Conservation (phyloP, 345 rosid genomes). For the Stellera chamaejasme region DNA sequence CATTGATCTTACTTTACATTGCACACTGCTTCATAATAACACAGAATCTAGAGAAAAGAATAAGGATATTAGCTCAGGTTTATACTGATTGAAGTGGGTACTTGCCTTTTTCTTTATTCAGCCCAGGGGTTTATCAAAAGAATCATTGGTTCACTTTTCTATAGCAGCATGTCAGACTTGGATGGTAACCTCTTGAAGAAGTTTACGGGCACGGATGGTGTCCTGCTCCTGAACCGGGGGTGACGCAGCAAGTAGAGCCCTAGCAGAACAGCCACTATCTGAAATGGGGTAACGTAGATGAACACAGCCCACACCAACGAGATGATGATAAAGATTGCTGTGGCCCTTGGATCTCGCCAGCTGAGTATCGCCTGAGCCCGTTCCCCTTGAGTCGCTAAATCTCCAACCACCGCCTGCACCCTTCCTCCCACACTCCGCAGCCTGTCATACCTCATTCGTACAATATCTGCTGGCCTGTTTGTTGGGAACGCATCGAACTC, state of each 20-base stretch:
- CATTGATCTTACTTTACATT: too few species aligned
- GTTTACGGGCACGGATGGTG: constrained; percentile 88
- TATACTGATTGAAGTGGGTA: too few species aligned
- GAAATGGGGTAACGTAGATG: constrained; percentile 82
- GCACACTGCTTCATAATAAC: too few species aligned
- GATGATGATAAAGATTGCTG: constrained; percentile 68
- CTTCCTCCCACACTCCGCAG: constrained; percentile 74
- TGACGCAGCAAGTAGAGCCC: constrained; percentile 84
- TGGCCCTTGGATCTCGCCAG: constrained; percentile 97
- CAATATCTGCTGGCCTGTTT: constrained; percentile 41
- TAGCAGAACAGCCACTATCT: constrained; percentile 57
- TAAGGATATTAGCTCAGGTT: too few species aligned
- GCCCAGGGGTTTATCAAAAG: constrained; percentile 18
- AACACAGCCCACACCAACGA: constrained; percentile 68
- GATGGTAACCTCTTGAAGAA: constrained; percentile 97
- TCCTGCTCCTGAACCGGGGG: constrained; percentile 80
- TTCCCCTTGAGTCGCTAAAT: constrained; percentile 86
- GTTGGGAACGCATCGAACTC: constrained; percentile 86
- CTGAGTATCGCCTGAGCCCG: constrained; percentile 76
- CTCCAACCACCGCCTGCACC: constrained; percentile 85
- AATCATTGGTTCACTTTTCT: constrained; percentile 19
- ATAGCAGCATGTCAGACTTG: constrained; percentile 76
- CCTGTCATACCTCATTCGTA: constrained; percentile 76
- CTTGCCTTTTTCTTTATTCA: constrained; percentile 7
- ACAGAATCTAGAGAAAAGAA: too few species aligned